A percentile compares a stretch with the other conserved stretches of the same genome.
phyloP scores from a whole-genome alignment of 257 asterid species.

The Solanum pennellii region DNA sequence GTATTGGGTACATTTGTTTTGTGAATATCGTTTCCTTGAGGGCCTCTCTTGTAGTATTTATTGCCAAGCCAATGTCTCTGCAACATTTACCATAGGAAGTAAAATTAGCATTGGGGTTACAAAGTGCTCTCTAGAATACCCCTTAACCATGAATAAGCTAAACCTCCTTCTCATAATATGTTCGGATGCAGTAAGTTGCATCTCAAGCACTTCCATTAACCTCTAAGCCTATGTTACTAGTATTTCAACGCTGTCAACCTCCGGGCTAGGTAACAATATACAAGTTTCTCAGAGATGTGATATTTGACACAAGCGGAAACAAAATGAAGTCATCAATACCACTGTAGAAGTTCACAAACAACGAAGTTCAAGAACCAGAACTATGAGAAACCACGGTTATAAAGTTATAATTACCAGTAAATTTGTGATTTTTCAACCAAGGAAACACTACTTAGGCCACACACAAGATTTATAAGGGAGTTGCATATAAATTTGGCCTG shows the following conservation, averaged over 20 bases:
- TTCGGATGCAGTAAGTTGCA: background rate
- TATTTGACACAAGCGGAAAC: background rate
- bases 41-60: slow-evolving; percentile 59
- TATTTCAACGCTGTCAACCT: background rate
- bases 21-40: slow-evolving; percentile 73
- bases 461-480: background rate
- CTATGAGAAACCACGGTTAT: background rate
- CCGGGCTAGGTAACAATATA: background rate
- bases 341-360: background rate
- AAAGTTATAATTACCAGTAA: background rate
- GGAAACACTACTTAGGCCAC: background rate
- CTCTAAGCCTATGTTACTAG: background rate
- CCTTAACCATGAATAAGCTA: background rate
- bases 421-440: background rate
- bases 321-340: background rate
- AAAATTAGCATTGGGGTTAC: background rate
- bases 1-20: slow-evolving; percentile 78
- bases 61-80: slow-evolving; percentile 88
- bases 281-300: background rate
- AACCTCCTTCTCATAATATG: background rate
- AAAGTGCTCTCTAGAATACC: background rate
- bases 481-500: background rate
- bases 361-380: background rate
- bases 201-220: background rate
- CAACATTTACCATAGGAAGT: slow-evolving; percentile 1